phyloP scores from a whole-genome alignment of 352 stramenopile genomes.

The Blastocystis hominis region DNA sequence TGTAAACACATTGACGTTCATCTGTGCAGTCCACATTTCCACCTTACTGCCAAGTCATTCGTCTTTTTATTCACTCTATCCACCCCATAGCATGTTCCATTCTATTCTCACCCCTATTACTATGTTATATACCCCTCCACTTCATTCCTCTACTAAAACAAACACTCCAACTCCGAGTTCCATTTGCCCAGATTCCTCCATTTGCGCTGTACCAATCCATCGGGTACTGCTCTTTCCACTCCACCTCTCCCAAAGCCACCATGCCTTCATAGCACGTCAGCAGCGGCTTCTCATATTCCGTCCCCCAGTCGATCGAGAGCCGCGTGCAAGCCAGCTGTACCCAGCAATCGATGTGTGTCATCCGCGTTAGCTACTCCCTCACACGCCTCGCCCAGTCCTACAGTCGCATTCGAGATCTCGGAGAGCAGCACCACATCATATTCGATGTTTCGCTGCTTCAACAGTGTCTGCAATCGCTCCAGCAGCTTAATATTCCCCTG shows the following conservation, averaged over 20 bases:
- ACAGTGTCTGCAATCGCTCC: constrained; percentile 76
- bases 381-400: constrained; percentile 66
- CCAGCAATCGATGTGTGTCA: constrained; percentile 83
- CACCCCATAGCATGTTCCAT: not conserved
- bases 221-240: constrained; percentile 78
- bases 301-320: constrained; percentile 96
- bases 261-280: constrained; percentile 91
- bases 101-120: not conserved
- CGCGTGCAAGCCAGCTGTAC: constrained; percentile 95
- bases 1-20: not conserved
- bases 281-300: constrained; percentile 80
- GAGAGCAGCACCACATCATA: constrained; percentile 88
- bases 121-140: not conserved
- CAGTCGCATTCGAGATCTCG: constrained; percentile 80
- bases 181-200: constrained; percentile 76
- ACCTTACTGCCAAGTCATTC: too few relatives aligned
- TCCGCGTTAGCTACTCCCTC: constrained; percentile 71
- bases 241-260: constrained; percentile 78
- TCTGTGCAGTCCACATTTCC: not conserved
- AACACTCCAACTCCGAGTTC: constrained; percentile 14
- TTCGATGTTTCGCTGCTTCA: constrained; percentile 76
- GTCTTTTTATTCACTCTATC: too few relatives aligned
- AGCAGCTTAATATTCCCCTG: constrained; percentile 93
- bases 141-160: not conserved
- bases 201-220: constrained; percentile 98